Evolutionary conservation across 176 grass and related monocot genomes (phyloP), one percentile per base, ranked within the genome.

Genomic region (Cenchrus purpureus): DNA sequence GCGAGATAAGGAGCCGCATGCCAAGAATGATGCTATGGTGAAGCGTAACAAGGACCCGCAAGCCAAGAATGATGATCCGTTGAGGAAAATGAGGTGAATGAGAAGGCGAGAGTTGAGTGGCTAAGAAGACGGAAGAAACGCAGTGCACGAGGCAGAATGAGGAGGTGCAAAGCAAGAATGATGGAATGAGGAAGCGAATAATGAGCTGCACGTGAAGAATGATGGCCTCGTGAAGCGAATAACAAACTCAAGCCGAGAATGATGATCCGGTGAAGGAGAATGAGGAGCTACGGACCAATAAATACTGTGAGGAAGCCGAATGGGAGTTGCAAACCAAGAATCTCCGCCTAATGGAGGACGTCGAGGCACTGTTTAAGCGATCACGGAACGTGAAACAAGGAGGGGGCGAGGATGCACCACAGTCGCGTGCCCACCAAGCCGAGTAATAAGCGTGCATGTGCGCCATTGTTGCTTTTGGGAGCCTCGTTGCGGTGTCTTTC

Each of bases 361-460:
- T 73, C 14, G n/a, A 45, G 7, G 44, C 19, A 49, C 59, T 58
- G 19, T 48, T 58, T 8, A 7, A 53, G 8, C 58, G 57, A 13
- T 56, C n/a, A 92, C 34, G 34, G 34, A 90, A 51, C 58, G 76
- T 83, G 70, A 51, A 10, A 2, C 4, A 1, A 8, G 48, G 44
- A 45, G 4, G 44, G 44, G 34, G 34, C 34, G 34, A 34, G 34
- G 34, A 34, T 34, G 34, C 34, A 34, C 34, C 34, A 2, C 5
- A 1, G 7, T 1, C 48, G 10, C 48, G 44, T 72, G 2, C 64
- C 31, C 31, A 52, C 31, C 10, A 25, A 28, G 7, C 51, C 12
- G n/a, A 69, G 4, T 34, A 34, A 34, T n/a, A 63, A 52, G 44
- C 44, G 34, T 34, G 34, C 34, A 34, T 34, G 34, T 34, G 44